Base-by-base conservation (phyloP, 164 flowering plant species). In the Malania oleifera region DNA sequence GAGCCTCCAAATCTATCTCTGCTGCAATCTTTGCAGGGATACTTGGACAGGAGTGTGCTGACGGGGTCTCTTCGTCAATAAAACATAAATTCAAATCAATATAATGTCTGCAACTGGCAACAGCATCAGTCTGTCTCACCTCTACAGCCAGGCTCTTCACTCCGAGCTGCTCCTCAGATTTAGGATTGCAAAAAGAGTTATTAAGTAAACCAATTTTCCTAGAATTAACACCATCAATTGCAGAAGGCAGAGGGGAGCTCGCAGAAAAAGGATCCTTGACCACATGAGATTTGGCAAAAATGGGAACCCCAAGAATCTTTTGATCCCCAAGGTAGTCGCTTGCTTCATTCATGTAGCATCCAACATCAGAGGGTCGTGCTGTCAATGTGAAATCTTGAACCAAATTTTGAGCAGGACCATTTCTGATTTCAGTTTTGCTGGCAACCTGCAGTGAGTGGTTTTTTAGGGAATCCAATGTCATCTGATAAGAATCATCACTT, bases 1-100 rank as follows among this genome's bases (percentile, higher is more conserved):
- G 79, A 34, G 80, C 81, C 78, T 86, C 92, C 64, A 91, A 77
- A 76, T 91, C 89, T 56, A 85, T 82, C 48, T 61, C 81, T 9
- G 61, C 29, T 8, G 45, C 56, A 27, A 48, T 50, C 73, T 75
- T 83, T 52, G 35, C 59, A 7, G n/a, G 48, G 25, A 46, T 52
- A 52, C 66, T 67, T 57, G 65, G 67, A 70, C 39, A 14, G 39
- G 73, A 54, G 13, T 73, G 55, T 38, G 24, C 14, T 56, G 66
- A 35, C 22, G 73, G 62, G 71, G 64, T 66, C 53, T 83, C 93
- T 61, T 77, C 85, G 60, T 82, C 90, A 43, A 41, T 69, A 14
- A 71, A 23, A 67, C 81, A 77, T 7, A 76, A 71, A 60, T 88
- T 86, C 81, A 91, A 66, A 68, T 91, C 92, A 66, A 91, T 67